phyloP scores from a whole-genome alignment of 345 rosid genomes.

The Populus simonii region DNA sequence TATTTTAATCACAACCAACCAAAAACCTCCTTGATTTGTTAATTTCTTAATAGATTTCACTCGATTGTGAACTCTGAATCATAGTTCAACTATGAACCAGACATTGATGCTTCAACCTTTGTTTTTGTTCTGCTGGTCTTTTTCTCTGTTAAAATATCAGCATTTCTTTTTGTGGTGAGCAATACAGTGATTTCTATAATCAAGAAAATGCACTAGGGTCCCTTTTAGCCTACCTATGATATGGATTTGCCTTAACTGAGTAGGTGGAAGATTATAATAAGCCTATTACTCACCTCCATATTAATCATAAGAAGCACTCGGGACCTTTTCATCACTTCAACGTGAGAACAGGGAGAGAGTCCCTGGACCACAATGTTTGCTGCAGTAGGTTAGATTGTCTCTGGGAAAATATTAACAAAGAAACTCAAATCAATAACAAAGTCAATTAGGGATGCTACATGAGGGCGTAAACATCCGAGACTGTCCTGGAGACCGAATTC shows the following conservation, averaged over 20 bases:
- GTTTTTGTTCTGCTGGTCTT: neutral
- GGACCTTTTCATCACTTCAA: neutral
- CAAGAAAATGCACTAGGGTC: neutral
- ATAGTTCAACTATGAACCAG: conserved; percentile 9
- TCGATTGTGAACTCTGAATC: conserved; percentile 11
- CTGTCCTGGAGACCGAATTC: neutral
- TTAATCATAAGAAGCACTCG: neutral
- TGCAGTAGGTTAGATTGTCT: conserved; percentile 13
- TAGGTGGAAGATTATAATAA: conserved; percentile 9
- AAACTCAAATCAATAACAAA: neutral
- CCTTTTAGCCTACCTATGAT: conserved; percentile 19
- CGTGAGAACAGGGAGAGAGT: neutral
- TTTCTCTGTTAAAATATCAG: neutral
- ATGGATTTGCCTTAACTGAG: neutral
- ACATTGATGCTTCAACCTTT: neutral
- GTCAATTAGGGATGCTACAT: neutral
- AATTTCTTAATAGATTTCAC: conserved; percentile 2
- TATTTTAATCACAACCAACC: neutral
- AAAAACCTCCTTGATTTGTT: neutral
- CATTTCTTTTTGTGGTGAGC: conserved; percentile 2
- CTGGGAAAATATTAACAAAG: neutral
- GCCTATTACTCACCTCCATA: neutral
- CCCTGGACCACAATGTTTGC: neutral
- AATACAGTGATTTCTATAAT: neutral
- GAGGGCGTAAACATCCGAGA: neutral